phyloP scores from a whole-genome alignment of 106 monocot genomes.

The Platanthera zijinensis region DNA sequence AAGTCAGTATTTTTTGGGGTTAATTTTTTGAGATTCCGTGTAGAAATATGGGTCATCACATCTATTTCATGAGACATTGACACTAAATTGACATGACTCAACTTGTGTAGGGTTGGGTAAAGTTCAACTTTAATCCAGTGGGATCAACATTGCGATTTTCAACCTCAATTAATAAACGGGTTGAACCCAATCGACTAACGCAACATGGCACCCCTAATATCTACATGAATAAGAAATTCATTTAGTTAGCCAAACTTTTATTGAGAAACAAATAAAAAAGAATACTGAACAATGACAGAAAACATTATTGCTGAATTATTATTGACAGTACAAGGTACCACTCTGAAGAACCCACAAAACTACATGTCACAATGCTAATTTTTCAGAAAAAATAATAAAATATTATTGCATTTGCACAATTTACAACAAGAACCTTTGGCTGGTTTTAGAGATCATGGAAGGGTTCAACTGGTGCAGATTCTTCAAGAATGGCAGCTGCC shows the following conservation, averaged over 20 bases:
- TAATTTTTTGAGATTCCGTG: too few relatives aligned
- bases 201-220: not conserved
- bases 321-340: not conserved
- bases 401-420: constrained; percentile 17
- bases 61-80: too few relatives aligned
- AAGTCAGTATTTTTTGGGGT: too few relatives aligned
- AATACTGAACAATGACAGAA: not conserved
- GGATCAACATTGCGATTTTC: not conserved
- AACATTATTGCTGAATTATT: not conserved
- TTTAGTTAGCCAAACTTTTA: not conserved
- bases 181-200: too few relatives aligned
- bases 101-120: too few relatives aligned
- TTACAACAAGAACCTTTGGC: constrained; percentile 23
- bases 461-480: constrained; percentile 80
- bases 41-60: too few relatives aligned
- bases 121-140: too few relatives aligned
- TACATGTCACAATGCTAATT: not conserved
- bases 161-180: too few relatives aligned
- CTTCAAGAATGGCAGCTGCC: constrained; percentile 78
- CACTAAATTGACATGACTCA: too few relatives aligned
- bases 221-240: not conserved
- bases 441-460: constrained; percentile 43
- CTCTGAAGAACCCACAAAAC: not conserved
- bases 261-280: not conserved
- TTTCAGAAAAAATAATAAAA: not conserved